Conservation (phyloP, 345 rosid genomes). For the Bruguiera gymnorhiza region DNA sequence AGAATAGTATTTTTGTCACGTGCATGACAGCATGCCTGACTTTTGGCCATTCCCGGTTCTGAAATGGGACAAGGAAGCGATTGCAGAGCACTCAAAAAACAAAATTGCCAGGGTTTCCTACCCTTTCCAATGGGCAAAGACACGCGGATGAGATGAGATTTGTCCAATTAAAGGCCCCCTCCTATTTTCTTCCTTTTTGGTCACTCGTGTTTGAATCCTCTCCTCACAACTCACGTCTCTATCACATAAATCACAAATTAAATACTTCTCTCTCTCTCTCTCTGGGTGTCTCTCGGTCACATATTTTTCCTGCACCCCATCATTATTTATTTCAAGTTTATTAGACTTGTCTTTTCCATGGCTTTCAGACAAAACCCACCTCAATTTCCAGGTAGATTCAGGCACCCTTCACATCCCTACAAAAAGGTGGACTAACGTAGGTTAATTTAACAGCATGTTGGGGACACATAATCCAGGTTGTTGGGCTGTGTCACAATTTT, state of each 20-base stretch:
- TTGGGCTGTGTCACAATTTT: background rate
- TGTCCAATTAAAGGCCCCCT: conserved; percentile 18
- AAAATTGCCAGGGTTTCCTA: conserved; percentile 12
- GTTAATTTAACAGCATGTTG: conserved; percentile 19
- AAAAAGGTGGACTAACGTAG: conserved; percentile 11
- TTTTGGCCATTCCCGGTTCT: conserved; percentile 42
- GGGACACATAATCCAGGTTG: conserved; percentile 12
- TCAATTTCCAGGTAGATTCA: conserved; percentile 58
- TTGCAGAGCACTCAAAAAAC: background rate
- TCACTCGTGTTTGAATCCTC: conserved; percentile 39
- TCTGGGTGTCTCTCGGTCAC: background rate
- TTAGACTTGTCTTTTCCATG: conserved; percentile 16
- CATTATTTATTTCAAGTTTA: conserved; percentile 10
- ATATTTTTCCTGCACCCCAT: background rate
- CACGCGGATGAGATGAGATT: conserved; percentile 31
- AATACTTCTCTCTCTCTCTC: background rate
- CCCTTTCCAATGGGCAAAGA: conserved; percentile 28
- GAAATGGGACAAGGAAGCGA: background rate
- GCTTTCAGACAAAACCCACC: conserved; percentile 47
- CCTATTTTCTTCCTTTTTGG: background rate
- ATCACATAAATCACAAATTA: background rate
- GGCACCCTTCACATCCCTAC: conserved; percentile 34
- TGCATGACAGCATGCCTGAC: conserved; percentile 46
- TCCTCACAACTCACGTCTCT: conserved; percentile 27
- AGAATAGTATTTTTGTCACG: conserved; percentile 30